Conservation (phyloP, 2,329 filamentous ascomycete species). For the Hirsutella minnesotensis region DNA sequence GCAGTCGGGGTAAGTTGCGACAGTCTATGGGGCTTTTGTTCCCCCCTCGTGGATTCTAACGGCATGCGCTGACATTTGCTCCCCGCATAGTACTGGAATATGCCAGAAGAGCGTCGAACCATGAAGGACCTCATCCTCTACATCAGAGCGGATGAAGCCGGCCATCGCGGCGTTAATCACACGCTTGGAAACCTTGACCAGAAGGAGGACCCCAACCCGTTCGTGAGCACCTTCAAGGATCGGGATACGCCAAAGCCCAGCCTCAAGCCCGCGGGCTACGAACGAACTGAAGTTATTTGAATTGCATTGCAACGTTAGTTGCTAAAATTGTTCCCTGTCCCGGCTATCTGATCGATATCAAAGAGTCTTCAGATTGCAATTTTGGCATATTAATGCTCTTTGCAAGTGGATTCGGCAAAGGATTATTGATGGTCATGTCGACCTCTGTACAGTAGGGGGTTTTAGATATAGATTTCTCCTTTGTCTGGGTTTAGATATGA, state of each 20-base stretch:
- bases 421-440: too few relatives aligned
- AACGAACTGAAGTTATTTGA: constrained; percentile 68
- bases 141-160: constrained; percentile 79
- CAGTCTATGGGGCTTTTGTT: neutral
- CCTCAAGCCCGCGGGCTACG: constrained; percentile 61
- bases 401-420: too few relatives aligned
- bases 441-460: too few relatives aligned
- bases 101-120: constrained; percentile 69
- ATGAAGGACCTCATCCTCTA: constrained; percentile 86
- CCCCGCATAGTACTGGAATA: constrained; percentile 63
- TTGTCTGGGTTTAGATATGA: too few relatives aligned
- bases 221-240: constrained; percentile 72
- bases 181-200: constrained; percentile 83
- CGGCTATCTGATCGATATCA: too few relatives aligned
- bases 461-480: too few relatives aligned
- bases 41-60: too few relatives aligned
- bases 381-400: too few relatives aligned
- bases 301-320: neutral
- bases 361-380: too few relatives aligned
- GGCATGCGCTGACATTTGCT: neutral
- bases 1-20: constrained; percentile 46
- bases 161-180: constrained; percentile 91
- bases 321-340: neutral
- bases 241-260: constrained; percentile 53
- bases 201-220: constrained; percentile 82